Conservation (phyloP, 73 alveolate genomes). For the Paramecium pentaurelia region DNA sequence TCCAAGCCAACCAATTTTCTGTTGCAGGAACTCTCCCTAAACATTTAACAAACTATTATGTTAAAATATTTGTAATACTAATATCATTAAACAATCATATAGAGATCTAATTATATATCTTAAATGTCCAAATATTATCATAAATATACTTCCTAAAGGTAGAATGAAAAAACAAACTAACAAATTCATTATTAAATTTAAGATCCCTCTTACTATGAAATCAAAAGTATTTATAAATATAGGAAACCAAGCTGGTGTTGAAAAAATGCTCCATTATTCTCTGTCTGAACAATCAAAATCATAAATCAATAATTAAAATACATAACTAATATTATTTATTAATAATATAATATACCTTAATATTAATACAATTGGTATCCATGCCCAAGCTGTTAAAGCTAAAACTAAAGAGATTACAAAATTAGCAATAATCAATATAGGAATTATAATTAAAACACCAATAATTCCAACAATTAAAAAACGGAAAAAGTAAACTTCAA, state of each 20-base stretch:
- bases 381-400: conserved; percentile 37
- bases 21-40: conserved; percentile 66
- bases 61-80: background rate
- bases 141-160: conserved; percentile 54
- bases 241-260: background rate
- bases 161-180: background rate
- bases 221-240: background rate
- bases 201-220: background rate
- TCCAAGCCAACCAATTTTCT: conserved; percentile 70
- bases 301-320: background rate
- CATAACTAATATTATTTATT: background rate
- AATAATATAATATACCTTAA: background rate
- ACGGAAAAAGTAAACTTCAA: conserved; percentile 62
- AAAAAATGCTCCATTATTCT: background rate
- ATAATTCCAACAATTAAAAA: conserved; percentile 53
- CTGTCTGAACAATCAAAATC: background rate
- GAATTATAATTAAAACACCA: conserved; percentile 42
- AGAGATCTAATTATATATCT: conserved; percentile 57
- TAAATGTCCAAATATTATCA: conserved; percentile 59
- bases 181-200: background rate
- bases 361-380: background rate
- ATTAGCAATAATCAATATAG: conserved; percentile 27
- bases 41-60: conserved; percentile 49
- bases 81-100: conserved; percentile 62
- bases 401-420: conserved; percentile 39